Conservation (phyloP, 225 moss, liverwort and hornwort species). For the Physcomitrellopsis africana region DNA sequence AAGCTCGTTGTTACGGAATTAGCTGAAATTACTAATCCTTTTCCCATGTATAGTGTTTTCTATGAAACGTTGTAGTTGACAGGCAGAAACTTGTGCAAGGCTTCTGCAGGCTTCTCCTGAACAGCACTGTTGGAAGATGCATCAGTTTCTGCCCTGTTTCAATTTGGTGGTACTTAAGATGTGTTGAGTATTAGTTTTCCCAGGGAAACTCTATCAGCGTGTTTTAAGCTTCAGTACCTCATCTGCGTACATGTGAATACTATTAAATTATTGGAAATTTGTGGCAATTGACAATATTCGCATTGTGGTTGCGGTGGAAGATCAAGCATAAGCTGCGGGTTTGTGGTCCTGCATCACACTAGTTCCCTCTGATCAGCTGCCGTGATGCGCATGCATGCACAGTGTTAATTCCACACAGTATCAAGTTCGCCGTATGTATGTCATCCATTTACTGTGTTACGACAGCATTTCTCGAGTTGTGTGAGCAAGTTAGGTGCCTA, state of each 20-base stretch:
- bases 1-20: neutral
- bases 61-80: neutral
- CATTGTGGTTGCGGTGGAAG: neutral
- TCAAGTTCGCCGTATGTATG: neutral
- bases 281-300: neutral
- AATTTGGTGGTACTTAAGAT: neutral
- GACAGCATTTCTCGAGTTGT: constrained; percentile 27
- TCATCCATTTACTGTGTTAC: constrained; percentile 33
- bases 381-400: constrained; percentile 17
- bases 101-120: neutral
- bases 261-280: neutral
- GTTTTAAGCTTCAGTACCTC: neutral
- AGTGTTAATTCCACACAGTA: constrained; percentile 3
- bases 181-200: neutral
- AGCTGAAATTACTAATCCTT: neutral
- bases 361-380: constrained; percentile 2
- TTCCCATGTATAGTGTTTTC: neutral
- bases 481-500: constrained; percentile 30
- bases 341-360: neutral
- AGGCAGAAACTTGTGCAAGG: neutral
- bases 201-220: neutral
- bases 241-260: neutral
- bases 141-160: neutral
- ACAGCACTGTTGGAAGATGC: neutral
- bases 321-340: neutral